Base-by-base conservation (phyloP, 805 yeast species). In the Wickerhamiella qilinensis region DNA sequence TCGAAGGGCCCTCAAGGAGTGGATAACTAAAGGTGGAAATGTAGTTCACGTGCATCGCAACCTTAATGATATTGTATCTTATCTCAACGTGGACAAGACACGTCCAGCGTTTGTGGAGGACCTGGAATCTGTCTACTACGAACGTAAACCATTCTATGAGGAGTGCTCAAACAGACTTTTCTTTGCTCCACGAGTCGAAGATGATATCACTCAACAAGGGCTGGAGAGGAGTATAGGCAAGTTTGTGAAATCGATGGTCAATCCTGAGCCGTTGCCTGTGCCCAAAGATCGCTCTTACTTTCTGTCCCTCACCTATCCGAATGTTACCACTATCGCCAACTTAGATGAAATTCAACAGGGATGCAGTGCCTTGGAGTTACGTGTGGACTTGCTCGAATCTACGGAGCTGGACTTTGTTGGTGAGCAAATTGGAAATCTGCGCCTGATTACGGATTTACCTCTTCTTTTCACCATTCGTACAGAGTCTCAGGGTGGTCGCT, bases 41-140 rank as follows among this genome's bases (percentile, higher is more conserved):
- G 97, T 91, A 11, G 64, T 91, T 39, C 96, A 91, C 51, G 67
- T 91, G 42, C 96, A 88, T 57, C 77, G 99, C 47, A 81, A 82
- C 50, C 69, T 88, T 44, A 76, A 74, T 41, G 79, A 82, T 47
- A 83, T 93, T 22, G 73, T 85, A 30, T 64, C 67, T 8, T 84
- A 82, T 57, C 68, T 91, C 46, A 68, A 75, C 38, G 59, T 64
- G 41, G 99, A 91, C 58, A 73, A 80, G 35, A 67, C 85, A 0
- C 71, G 99, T 54, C 99, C 99, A 14, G 81, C 94, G 1, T 86
- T 77, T 50, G 67, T 68, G 11, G 82, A 75, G 48, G 95, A 85
- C 51, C 76, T 85, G 49, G 66, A 67, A 46, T 73, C 71, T 21
- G 96, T 91, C 22, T 91, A 95, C 93, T 52, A 62, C 28, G 73